Evolutionary conservation across 768 basidiomycete species (phyloP).

Genomic region (Lactarius hengduanensis): DNA sequence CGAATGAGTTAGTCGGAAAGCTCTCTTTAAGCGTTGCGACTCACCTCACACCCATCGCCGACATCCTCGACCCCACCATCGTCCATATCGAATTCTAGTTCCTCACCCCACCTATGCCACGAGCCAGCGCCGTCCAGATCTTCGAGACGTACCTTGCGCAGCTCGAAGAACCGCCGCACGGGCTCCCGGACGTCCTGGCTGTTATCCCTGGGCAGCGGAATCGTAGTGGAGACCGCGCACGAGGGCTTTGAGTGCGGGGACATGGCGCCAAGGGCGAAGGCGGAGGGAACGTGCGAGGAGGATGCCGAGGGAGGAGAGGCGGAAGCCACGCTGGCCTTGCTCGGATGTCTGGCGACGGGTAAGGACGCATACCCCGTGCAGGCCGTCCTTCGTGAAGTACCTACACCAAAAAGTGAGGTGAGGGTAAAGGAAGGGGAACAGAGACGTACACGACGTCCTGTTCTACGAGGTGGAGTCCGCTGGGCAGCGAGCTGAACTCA

Average conservation of each 20-base stretch:
- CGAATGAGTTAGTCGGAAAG: neutral
- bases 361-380: too few species aligned
- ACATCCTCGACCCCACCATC: neutral
- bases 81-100: conserved; percentile 45
- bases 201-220: conserved; percentile 26
- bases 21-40: neutral
- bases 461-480: conserved; percentile 78
- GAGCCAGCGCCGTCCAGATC: conserved; percentile 56
- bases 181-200: conserved; percentile 61
- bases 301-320: conserved; percentile 63
- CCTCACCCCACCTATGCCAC: conserved; percentile 69
- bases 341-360: too few species aligned
- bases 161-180: conserved; percentile 62
- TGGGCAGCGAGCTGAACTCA: conserved; percentile 80
- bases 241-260: conserved; percentile 60
- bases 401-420: too few species aligned
- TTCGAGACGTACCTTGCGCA: conserved; percentile 49
- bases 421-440: neutral
- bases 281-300: too few species aligned
- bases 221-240: conserved; percentile 52
- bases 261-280: conserved; percentile 58
- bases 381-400: too few species aligned
- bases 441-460: conserved; percentile 70
- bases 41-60: neutral
- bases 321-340: conserved; percentile 39